Base-by-base conservation (phyloP, 345 rosid species). In the Kandelia obovata region DNA sequence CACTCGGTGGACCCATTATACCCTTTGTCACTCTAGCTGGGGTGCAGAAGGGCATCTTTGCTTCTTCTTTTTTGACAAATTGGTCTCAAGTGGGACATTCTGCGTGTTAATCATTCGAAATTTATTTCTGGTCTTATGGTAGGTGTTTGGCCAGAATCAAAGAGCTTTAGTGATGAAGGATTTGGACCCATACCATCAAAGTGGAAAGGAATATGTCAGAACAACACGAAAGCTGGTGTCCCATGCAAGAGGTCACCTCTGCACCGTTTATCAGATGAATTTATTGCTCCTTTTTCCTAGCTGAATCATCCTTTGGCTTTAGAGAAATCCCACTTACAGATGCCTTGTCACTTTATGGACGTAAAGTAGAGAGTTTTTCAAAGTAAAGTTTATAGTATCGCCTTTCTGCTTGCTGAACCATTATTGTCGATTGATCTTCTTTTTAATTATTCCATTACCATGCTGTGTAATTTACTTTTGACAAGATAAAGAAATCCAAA, bases 91-190 rank as follows among this genome's bases (percentile, higher is more conserved):
- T 43, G 49, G 49, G 49, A 13, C 49, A 43, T 43, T 13, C 5
- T 13, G 16, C 49, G 13, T 13, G 17, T 43, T 43, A 43, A 43
- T 43, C 49, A 13, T n/a, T 31, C n/a, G 31, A 69, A 69, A 69
- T 43, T 43, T 13, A 13, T 2, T 13, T 13, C 30, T 27, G 27
- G 37, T 9, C 49, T 28, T 57, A 16, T 28, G 7, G 21, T 25
- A 83, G 92, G 92, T 51, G 87, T 88, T 61, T 88, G 90, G 92
- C 85, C 88, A 0, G 88, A 86, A 68, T 84, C 90, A n/a, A 81
- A 80, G 78, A 86, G 92, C 75, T 88, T 88, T 65, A 69, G 76
- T 67, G 90, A 84, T 26, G 81, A 84, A 58, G 88, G 88, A 20
- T 71, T 77, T 73, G 87, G 88, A 57, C 66, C 61, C 25, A 66